Evolutionary conservation across 371 early-diverging fungal genomes (phyloP).

Genomic region (Mucor irregularis): DNA sequence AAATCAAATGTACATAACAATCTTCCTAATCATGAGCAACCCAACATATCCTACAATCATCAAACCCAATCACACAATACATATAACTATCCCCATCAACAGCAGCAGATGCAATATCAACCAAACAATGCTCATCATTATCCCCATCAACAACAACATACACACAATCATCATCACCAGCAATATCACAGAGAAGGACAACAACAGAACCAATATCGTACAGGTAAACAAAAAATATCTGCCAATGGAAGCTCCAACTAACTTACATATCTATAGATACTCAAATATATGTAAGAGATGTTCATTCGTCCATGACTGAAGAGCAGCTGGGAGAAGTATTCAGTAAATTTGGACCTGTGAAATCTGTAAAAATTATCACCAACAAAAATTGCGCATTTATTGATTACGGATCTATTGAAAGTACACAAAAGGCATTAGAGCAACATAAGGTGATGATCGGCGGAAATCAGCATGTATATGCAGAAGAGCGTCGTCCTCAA

Average conservation of each 20-base stretch:
- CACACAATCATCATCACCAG: background rate
- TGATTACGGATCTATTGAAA: constrained; percentile 33
- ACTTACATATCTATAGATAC: constrained; percentile 4
- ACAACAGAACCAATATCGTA: constrained; percentile 18
- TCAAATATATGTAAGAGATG: constrained; percentile 44
- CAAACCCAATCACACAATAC: background rate
- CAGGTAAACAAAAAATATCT: constrained; percentile 4
- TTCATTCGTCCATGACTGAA: constrained; percentile 23
- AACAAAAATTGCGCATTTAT: constrained; percentile 34
- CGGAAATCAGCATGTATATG: constrained; percentile 21
- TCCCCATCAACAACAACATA: constrained; percentile 7
- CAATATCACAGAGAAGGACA: constrained; percentile 2
- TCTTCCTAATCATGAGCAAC: background rate
- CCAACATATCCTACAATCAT: background rate
- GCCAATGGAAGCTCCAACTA: background rate
- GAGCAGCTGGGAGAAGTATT: constrained; percentile 41
- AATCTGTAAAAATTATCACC: constrained; percentile 18
- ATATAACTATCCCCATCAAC: background rate
- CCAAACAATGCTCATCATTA: background rate
- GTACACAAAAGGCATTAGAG: constrained; percentile 39
- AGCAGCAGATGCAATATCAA: constrained; percentile 7
- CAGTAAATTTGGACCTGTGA: constrained; percentile 38
- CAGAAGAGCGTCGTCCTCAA: constrained; percentile 46
- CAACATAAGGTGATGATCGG: constrained; percentile 33
- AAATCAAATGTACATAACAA: no score